Evolutionary conservation across 106 monocot species (phyloP).

Genomic region (Acorus gramineus): DNA sequence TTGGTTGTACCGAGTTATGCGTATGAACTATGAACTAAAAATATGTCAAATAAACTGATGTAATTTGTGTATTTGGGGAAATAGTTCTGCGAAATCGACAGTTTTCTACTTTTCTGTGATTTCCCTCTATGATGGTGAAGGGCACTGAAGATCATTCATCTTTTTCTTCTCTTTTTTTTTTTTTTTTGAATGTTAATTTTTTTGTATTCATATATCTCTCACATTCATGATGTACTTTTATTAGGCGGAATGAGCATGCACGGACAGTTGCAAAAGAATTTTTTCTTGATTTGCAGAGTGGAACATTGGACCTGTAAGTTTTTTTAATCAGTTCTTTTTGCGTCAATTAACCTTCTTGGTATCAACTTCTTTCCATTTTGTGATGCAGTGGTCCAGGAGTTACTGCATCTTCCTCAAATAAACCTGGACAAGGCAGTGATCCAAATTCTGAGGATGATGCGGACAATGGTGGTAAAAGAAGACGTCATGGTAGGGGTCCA

Average conservation of each 20-base stretch:
- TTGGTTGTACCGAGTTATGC: slow-evolving; percentile 15
- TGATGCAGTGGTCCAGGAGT: slow-evolving; percentile 61
- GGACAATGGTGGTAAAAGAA: slow-evolving; percentile 60
- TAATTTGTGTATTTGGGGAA: no score
- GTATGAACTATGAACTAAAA: no score
- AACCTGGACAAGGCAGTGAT: slow-evolving; percentile 54
- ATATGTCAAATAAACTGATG: no score
- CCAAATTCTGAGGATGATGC: slow-evolving; percentile 84
- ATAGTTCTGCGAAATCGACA: no score
- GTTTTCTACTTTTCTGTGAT: no score
- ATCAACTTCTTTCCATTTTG: not conserved
- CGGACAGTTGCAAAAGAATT: slow-evolving; percentile 68
- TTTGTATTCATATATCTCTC: slow-evolving; percentile 1
- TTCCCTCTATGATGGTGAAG: no score
- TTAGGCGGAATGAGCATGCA: slow-evolving; percentile 73
- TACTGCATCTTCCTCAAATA: slow-evolving; percentile 28
- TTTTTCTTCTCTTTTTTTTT: not conserved
- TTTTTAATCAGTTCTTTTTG: not conserved
- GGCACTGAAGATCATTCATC: not conserved
- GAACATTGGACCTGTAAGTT: slow-evolving; percentile 72
- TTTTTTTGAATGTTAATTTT: not conserved
- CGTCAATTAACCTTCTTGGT: no score
- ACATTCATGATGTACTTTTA: not conserved
- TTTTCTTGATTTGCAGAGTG: slow-evolving; percentile 83
- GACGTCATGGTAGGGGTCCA: slow-evolving; percentile 51